phyloP scores from a whole-genome alignment of 306 rosid species.

The Vigna radiata region DNA sequence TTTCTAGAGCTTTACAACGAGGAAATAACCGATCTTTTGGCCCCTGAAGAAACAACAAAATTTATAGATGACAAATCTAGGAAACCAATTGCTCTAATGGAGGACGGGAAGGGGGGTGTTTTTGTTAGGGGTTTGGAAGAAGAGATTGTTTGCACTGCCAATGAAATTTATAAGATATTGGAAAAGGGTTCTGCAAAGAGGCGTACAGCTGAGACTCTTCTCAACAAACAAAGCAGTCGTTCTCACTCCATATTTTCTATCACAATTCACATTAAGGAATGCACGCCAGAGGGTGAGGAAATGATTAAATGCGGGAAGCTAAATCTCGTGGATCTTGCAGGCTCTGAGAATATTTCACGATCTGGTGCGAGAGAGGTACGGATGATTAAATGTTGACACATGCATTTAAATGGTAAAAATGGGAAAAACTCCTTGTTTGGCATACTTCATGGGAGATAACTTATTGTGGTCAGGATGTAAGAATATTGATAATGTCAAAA shows the following conservation, averaged over 20 bases:
- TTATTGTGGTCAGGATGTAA: slow-evolving; percentile 21
- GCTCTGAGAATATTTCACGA: slow-evolving; percentile 99
- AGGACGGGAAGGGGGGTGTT: slow-evolving; percentile 99
- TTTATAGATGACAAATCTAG: slow-evolving; percentile 88
- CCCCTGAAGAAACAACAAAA: slow-evolving; percentile 86
- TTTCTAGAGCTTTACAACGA: slow-evolving; percentile 97
- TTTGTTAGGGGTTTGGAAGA: slow-evolving; percentile 98
- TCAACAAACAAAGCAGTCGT: slow-evolving; percentile 98
- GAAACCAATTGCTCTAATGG: slow-evolving; percentile 99
- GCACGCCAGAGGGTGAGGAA: slow-evolving; percentile 99
- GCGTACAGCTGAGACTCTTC: slow-evolving; percentile 99
- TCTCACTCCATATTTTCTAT: slow-evolving; percentile 98
- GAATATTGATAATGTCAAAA: slow-evolving; percentile 15
- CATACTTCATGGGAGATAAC: neutral
- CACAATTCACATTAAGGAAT: slow-evolving; percentile 98
- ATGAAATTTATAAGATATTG: slow-evolving; percentile 97
- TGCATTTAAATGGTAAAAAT: slow-evolving; percentile 19
- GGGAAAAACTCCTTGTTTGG: slow-evolving; percentile 26
- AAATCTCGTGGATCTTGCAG: slow-evolving; percentile 98
- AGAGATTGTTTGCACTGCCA: slow-evolving; percentile 98
- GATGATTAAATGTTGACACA: slow-evolving; percentile 31
- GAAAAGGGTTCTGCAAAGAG: slow-evolving; percentile 98
- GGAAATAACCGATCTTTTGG: slow-evolving; percentile 94
- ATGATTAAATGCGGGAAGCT: slow-evolving; percentile 99
- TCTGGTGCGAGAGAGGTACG: slow-evolving; percentile 99